A percentile compares a stretch with the other conserved stretches of the same genome.
phyloP scores from a whole-genome alignment of 148 eudicot genomes.

The Heliosperma pusillum region DNA sequence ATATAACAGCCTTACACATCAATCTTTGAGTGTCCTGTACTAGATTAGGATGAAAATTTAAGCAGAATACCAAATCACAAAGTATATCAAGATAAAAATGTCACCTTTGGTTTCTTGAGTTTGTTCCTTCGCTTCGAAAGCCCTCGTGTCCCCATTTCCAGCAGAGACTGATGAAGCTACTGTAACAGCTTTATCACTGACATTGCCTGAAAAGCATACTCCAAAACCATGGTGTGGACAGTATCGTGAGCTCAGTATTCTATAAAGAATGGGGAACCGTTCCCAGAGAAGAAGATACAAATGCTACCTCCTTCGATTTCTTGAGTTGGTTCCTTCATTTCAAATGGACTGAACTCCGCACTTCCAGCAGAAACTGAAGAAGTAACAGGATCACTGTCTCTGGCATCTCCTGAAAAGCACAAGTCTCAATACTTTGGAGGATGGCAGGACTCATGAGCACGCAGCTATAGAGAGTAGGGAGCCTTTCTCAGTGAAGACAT shows the following conservation, averaged over 20 bases:
- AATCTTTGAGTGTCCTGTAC: neutral
- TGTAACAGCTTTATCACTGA: conserved; percentile 1
- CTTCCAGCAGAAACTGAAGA: conserved; percentile 12
- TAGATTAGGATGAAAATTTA: neutral
- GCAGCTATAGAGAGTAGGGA: conserved; percentile 5
- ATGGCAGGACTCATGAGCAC: neutral
- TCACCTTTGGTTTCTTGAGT: conserved; percentile 6
- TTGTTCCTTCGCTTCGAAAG: neutral
- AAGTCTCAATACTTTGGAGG: neutral
- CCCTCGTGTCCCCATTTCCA: neutral
- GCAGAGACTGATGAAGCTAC: neutral
- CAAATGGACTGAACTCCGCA: neutral
- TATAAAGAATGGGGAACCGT: neutral
- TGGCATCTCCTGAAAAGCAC: conserved; percentile 6
- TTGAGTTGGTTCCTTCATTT: conserved; percentile 1
- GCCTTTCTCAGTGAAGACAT: neutral
- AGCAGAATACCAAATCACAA: neutral
- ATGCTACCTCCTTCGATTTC: conserved; percentile 2
- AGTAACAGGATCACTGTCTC: neutral
- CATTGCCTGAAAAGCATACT: conserved; percentile 10
- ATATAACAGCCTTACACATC: neutral
- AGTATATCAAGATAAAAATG: neutral
- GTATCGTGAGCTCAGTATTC: neutral
- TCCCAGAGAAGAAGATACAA: neutral
- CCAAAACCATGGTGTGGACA: neutral